Evolutionary conservation across 306 rosid species (phyloP).

Genomic region (Gastrolobium villosum): DNA sequence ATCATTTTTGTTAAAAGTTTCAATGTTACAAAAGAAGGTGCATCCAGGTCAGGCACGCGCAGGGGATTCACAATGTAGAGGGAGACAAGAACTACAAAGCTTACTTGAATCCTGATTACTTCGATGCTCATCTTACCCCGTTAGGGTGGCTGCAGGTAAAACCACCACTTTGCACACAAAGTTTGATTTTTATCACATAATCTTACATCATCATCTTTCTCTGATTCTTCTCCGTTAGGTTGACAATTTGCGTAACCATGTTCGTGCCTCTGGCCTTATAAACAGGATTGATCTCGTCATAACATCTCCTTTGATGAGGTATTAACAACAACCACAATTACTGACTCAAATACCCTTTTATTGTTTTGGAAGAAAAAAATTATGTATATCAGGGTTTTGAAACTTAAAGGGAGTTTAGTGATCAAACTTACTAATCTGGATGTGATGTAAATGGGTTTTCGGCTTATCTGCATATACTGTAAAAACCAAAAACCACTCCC

Average conservation of each 20-base stretch:
- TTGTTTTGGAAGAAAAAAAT: too few relatives aligned
- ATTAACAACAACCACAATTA: background rate
- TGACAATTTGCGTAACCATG: constrained; percentile 58
- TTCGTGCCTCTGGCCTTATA: constrained; percentile 48
- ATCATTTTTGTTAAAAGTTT: too few relatives aligned
- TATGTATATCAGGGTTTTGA: background rate
- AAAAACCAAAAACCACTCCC: too few relatives aligned
- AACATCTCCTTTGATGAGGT: constrained; percentile 60
- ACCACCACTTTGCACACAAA: background rate
- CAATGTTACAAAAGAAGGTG: background rate
- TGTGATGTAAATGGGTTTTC: background rate
- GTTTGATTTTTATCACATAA: too few relatives aligned
- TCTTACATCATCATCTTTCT: background rate
- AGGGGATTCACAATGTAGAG: constrained; percentile 91
- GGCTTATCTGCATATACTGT: background rate
- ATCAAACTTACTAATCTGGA: background rate
- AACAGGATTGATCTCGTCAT: constrained; percentile 55
- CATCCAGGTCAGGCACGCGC: constrained; percentile 94
- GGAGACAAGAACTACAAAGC: constrained; percentile 82
- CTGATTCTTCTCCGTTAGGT: constrained; percentile 24
- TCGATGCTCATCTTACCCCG: constrained; percentile 89
- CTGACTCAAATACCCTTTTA: background rate
- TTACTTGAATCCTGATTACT: constrained; percentile 66
- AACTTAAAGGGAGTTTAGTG: background rate
- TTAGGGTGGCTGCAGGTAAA: constrained; percentile 92